These are phyloP conservation scores for Leucocoprinus leucothites DNA, from an alignment of 768 basidiomycete genomes.

Conservation along the genomic window DNA sequence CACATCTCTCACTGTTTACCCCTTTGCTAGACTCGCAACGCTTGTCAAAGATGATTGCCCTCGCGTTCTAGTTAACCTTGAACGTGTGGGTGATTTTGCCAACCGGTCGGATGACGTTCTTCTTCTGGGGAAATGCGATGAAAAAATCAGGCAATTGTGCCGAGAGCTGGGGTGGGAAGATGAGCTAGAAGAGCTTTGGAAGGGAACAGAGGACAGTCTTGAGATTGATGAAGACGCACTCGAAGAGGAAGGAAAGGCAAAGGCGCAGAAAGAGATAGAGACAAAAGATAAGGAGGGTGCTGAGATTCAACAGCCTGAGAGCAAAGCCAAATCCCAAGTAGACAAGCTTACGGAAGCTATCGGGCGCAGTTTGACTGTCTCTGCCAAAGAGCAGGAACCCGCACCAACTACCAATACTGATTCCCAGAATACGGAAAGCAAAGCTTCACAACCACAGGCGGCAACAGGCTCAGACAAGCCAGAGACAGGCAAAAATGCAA, in stretches of 20 bases:
- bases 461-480: too few relatives aligned
- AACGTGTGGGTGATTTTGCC: conserved; percentile 70
- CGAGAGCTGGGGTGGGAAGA: conserved; percentile 72
- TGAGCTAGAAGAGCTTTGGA: conserved; percentile 57
- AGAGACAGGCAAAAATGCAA: too few relatives aligned
- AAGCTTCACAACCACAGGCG: not conserved
- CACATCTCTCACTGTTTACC: conserved; percentile 83
- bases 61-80: conserved; percentile 87
- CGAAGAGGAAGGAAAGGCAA: conserved; percentile 10
- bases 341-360: conserved; percentile 31
- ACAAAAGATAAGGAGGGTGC: conserved; percentile 14
- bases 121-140: conserved; percentile 70
- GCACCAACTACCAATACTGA: not conserved
- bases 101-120: conserved; percentile 54
- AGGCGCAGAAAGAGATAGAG: conserved; percentile 15
- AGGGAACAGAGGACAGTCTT: conserved; percentile 36
- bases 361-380: conserved; percentile 22
- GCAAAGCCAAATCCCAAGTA: conserved; percentile 25
- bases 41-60: conserved; percentile 57
- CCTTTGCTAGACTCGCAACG: conserved; percentile 77
- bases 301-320: conserved; percentile 16
- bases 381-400: conserved; percentile 4
- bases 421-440: not conserved
- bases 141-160: conserved; percentile 57
- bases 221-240: conserved; percentile 15